Base-by-base conservation (phyloP, 2,329 filamentous ascomycete species). In the Sporothrix sp. region DNA sequence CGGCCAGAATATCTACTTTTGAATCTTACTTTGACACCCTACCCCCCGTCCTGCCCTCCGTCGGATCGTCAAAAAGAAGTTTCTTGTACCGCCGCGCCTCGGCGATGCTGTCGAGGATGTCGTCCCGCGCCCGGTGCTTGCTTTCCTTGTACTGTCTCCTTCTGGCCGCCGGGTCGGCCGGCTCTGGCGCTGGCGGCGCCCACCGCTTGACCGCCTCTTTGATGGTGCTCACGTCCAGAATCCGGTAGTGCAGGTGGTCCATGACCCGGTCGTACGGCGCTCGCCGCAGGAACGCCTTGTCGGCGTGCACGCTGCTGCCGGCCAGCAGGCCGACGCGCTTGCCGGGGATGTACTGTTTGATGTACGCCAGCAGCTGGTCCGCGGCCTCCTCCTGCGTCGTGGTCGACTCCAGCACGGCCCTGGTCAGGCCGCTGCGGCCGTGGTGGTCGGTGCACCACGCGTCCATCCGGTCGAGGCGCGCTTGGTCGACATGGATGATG, bases 51-150 rank as follows among this genome's bases (percentile, higher is more conserved):
- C 7, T 33, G 3, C 10, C 25, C 10, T 28, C 25, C 6, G 25
- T 10, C 25, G 25, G 25, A 10, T 28, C 18, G 16, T 61, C 58
- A 16, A 64, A 55, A 1, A 55, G 16, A 20, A 44, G 71, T 53
- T 83, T 72, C 60, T 79, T 80, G 66, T 95, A 97, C 64, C 85
- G 96, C 60, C 72, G 80, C 50, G 91, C 91, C 71, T 98, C 93
- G 51, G 78, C 83, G 56, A 98, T 96, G 67, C 91, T 97, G 71
- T 98, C 93, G 54, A 96, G 66, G 52, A 98, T 95, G 66, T 98
- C 93, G 50, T 87, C 81, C 59, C 78, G 81, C 0, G 93, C 93
- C 66, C 91, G 80, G 69, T 98, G 93, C 47, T 82, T 70, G 33
- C 78, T 80, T 63, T 77, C 78, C 72, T 97, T 97, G 55, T 8